phyloP scores from a whole-genome alignment of 1,139 yeast genomes.

The Taiozyma sp. region DNA sequence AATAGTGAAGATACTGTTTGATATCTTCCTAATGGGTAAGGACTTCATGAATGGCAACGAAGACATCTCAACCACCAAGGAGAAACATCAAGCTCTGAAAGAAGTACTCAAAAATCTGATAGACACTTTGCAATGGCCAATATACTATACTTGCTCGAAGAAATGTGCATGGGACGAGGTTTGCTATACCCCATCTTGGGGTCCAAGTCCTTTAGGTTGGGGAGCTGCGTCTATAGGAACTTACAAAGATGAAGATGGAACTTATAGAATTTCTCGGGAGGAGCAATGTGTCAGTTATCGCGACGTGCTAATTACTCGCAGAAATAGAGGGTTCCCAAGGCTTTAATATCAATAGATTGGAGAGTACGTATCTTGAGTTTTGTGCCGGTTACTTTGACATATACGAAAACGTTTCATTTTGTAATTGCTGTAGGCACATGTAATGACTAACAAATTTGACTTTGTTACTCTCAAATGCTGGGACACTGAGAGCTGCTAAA shows the following conservation, averaged over 20 bases:
- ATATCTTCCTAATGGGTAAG: constrained; percentile 30
- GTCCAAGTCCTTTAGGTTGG: constrained; percentile 45
- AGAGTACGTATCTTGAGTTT: no score
- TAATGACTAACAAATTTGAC: no score
- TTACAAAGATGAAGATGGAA: constrained; percentile 7
- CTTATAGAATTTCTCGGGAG: constrained; percentile 7
- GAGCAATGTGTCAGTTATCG: constrained; percentile 13
- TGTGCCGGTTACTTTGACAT: no score
- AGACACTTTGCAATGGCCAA: constrained; percentile 36
- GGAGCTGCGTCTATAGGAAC: constrained; percentile 10
- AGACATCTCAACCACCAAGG: not conserved
- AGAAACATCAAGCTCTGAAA: constrained; percentile 9
- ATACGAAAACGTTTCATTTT: no score
- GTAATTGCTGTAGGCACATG: no score
- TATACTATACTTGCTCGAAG: constrained; percentile 36
- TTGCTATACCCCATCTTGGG: constrained; percentile 57
- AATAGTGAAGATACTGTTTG: constrained; percentile 32
- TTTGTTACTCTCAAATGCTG: no score
- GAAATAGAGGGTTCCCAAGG: not conserved
- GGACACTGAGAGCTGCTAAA: no score
- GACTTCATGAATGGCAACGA: constrained; percentile 3
- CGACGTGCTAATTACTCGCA: not conserved
- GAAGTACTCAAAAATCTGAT: constrained; percentile 21
- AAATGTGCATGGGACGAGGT: constrained; percentile 40
- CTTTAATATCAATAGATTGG: no score